Percentiles rank a stretch among this genome's conserved stretches.
Conservation (phyloP, 2,329 filamentous ascomycete genomes). For the Fusarium kyushuense region DNA sequence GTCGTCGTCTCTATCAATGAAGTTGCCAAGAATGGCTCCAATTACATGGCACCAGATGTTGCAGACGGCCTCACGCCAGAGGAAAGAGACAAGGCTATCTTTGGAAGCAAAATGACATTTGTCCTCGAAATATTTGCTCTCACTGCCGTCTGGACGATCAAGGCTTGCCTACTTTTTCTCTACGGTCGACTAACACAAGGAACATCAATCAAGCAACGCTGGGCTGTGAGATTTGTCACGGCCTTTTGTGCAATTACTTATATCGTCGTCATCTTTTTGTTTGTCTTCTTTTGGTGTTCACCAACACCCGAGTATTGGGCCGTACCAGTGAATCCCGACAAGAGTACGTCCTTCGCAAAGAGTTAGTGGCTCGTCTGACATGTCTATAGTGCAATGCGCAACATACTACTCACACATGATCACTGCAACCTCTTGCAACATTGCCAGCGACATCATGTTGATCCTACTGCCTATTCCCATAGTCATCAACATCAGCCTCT, state of each 20-base stretch:
- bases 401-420: conserved; percentile 62
- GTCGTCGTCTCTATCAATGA: conserved; percentile 59
- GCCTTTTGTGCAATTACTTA: conserved; percentile 60
- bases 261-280: conserved; percentile 62
- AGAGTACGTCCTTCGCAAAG: neutral
- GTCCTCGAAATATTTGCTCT: conserved; percentile 66
- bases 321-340: conserved; percentile 54
- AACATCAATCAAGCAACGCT: conserved; percentile 49
- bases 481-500: conserved; percentile 56
- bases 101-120: conserved; percentile 67
- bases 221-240: conserved; percentile 57
- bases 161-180: conserved; percentile 64
- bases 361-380: conserved; percentile 6
- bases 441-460: conserved; percentile 60
- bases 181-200: conserved; percentile 64
- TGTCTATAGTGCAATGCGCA: conserved; percentile 55
- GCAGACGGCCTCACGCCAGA: conserved; percentile 58
- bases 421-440: conserved; percentile 60
- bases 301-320: conserved; percentile 66
- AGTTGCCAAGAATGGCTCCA: conserved; percentile 59
- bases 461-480: conserved; percentile 61
- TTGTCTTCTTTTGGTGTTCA: conserved; percentile 66
- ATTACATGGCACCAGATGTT: conserved; percentile 56
- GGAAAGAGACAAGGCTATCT: conserved; percentile 57
- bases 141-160: conserved; percentile 64